These are phyloP conservation scores for Gaertneriomyces semiglobifer DNA, from an alignment of 192 early-diverging fungal species.

Conservation along the genomic window DNA sequence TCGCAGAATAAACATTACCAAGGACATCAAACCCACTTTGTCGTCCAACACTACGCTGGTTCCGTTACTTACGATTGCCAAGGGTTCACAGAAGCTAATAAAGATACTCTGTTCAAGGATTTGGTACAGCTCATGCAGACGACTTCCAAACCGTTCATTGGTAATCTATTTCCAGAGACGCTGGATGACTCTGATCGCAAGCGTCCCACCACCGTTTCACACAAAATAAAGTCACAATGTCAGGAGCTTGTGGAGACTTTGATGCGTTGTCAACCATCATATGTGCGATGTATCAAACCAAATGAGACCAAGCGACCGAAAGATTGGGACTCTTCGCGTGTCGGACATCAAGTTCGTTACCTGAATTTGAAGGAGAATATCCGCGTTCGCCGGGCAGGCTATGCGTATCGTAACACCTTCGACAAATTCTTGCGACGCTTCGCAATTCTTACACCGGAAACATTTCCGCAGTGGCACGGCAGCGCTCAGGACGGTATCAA, in stretches of 20 bases:
- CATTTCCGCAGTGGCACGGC: slow-evolving; percentile 77
- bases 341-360: slow-evolving; percentile 96
- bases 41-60: slow-evolving; percentile 93
- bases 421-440: slow-evolving; percentile 80
- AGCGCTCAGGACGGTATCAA: slow-evolving; percentile 65
- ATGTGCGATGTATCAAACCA: slow-evolving; percentile 95
- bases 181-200: slow-evolving; percentile 86
- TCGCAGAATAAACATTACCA: slow-evolving; percentile 50
- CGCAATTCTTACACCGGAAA: slow-evolving; percentile 79
- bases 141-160: slow-evolving; percentile 74
- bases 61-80: slow-evolving; percentile 86
- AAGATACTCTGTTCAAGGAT: slow-evolving; percentile 93
- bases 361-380: slow-evolving; percentile 97
- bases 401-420: slow-evolving; percentile 93
- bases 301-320: slow-evolving; percentile 90
- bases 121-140: slow-evolving; percentile 81
- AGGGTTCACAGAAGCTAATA: slow-evolving; percentile 98
- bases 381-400: slow-evolving; percentile 94
- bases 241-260: slow-evolving; percentile 88
- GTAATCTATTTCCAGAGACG: slow-evolving; percentile 83
- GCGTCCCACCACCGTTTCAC: slow-evolving; percentile 95
- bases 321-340: slow-evolving; percentile 88
- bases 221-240: slow-evolving; percentile 83
- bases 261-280: slow-evolving; percentile 93
- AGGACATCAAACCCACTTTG: slow-evolving; percentile 50